A percentile compares a stretch with the other conserved stretches of the same genome.
Evolutionary conservation across 768 basidiomycete species (phyloP).

Genomic region (Calocera viscosa): DNA sequence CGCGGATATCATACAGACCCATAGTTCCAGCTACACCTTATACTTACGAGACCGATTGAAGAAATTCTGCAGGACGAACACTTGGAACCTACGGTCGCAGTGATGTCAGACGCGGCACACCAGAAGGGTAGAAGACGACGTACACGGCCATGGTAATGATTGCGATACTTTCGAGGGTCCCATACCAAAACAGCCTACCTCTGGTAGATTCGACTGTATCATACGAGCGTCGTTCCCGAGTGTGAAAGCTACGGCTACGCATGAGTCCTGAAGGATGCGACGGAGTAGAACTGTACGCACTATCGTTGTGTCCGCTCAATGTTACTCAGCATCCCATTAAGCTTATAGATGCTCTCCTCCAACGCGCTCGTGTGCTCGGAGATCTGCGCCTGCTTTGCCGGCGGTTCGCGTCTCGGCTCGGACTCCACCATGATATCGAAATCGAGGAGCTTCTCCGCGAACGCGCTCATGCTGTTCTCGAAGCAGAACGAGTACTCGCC

Average conservation of each 20-base stretch:
- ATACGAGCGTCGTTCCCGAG: conserved; percentile 86
- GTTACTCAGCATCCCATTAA: conserved; percentile 74
- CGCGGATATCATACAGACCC: neutral
- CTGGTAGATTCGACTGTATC: conserved; percentile 82
- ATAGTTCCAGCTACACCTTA: neutral
- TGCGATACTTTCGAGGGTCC: conserved; percentile 61
- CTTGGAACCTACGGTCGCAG: neutral
- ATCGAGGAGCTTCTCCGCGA: conserved; percentile 88
- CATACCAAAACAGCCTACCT: conserved; percentile 92
- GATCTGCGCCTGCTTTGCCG: conserved; percentile 77
- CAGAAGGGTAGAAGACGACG: neutral
- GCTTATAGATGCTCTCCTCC: conserved; percentile 54
- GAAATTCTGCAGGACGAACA: neutral
- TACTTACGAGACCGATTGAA: neutral
- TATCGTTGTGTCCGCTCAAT: conserved; percentile 91
- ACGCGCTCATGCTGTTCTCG: conserved; percentile 90
- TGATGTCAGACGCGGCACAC: neutral
- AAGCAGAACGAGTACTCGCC: conserved; percentile 96
- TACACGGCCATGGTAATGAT: conserved; percentile 48
- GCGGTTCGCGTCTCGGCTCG: conserved; percentile 80
- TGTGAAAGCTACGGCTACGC: conserved; percentile 62
- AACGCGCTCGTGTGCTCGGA: conserved; percentile 64
- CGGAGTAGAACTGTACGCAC: conserved; percentile 40
- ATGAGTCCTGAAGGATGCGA: neutral
- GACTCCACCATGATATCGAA: conserved; percentile 98